Conservation (phyloP, 345 rosid genomes). For the Arabidopsis arenosa region DNA sequence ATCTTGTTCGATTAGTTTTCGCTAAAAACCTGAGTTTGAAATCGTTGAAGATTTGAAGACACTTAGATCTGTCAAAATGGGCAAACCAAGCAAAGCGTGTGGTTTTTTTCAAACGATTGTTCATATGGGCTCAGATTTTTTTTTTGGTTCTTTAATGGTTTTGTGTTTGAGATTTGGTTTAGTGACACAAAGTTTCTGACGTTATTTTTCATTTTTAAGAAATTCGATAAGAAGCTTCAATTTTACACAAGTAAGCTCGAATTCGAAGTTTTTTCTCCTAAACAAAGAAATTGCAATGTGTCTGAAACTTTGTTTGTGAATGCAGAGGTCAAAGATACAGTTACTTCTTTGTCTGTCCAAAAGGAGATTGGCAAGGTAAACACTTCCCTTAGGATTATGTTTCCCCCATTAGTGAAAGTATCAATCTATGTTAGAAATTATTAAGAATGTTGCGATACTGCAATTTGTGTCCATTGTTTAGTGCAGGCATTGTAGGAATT, state of each 20-base stretch:
- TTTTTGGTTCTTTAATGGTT: not conserved
- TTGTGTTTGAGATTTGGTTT: not conserved
- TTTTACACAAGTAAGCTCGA: constrained; percentile 60
- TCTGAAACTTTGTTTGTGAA: constrained; percentile 20
- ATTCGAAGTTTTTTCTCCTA: not conserved
- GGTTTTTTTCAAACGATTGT: not conserved
- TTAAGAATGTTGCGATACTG: not conserved
- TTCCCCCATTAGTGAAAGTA: not conserved
- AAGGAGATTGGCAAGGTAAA: constrained; percentile 62
- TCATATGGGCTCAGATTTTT: not conserved
- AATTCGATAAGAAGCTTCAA: constrained; percentile 62
- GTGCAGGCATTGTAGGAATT: not conserved
- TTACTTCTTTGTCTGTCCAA: constrained; percentile 59
- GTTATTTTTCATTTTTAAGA: constrained; percentile 27
- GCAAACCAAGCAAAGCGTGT: constrained; percentile 44
- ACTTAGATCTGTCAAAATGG: constrained; percentile 26
- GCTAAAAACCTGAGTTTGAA: constrained; percentile 8
- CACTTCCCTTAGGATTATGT: not conserved
- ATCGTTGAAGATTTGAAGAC: constrained; percentile 1
- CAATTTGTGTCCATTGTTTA: not conserved
- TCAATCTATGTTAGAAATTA: constrained; percentile 10
- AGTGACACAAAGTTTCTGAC: constrained; percentile 9
- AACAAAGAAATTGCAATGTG: constrained; percentile 12
- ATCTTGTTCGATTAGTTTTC: constrained; percentile 23
- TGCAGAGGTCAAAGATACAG: constrained; percentile 70